Conservation (phyloP, 2,329 filamentous ascomycete species). For the Cadophora sp. region DNA sequence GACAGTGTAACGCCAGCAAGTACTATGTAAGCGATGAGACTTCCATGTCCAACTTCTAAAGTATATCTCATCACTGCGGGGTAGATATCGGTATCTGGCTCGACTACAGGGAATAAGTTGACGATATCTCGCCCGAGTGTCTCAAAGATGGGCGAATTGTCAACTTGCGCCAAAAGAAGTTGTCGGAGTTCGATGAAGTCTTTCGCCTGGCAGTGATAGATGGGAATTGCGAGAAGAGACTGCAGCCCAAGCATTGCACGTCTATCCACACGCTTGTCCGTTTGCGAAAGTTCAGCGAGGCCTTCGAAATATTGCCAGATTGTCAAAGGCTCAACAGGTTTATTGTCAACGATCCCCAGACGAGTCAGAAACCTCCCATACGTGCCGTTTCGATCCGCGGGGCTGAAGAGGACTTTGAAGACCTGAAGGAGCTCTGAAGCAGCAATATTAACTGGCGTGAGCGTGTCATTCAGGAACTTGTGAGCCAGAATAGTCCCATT, state of each 20-base stretch:
- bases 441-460: constrained; percentile 7
- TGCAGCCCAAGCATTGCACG: not conserved
- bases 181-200: constrained; percentile 15
- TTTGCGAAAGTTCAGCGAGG: not conserved
- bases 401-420: constrained; percentile 6
- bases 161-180: constrained; percentile 1
- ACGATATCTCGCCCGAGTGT: constrained; percentile 9
- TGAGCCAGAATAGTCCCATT: constrained; percentile 14
- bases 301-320: constrained; percentile 20
- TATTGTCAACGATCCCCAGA: not conserved
- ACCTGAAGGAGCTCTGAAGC: constrained; percentile 13
- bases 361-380: not conserved
- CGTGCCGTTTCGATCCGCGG: not conserved
- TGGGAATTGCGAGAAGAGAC: constrained; percentile 12
- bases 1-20: constrained; percentile 3
- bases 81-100: constrained; percentile 18
- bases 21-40: constrained; percentile 12
- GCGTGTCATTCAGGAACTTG: not conserved
- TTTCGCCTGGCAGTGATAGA: constrained; percentile 18
- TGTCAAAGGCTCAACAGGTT: constrained; percentile 13
- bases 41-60: not conserved
- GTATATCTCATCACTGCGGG: constrained; percentile 11
- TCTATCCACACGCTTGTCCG: not conserved
- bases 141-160: constrained; percentile 11
- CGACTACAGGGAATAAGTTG: constrained; percentile 10